Evolutionary conservation across 129 eudicot genomes (phyloP).

Genomic region (Deinandra increscens): DNA sequence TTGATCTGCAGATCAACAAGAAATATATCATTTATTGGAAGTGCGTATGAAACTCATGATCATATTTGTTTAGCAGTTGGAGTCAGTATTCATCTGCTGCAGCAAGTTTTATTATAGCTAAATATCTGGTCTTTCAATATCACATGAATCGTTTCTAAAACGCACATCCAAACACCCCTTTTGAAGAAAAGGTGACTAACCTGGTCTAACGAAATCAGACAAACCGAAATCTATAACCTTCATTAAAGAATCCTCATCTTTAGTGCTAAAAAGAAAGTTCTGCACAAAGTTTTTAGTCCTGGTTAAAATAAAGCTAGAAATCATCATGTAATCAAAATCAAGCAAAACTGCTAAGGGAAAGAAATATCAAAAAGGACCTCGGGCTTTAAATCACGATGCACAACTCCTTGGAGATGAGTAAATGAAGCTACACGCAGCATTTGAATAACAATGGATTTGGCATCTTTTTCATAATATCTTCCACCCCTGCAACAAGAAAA

Average conservation of each 20-base stretch:
- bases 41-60: not conserved
- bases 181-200: constrained; percentile 36
- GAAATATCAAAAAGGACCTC: constrained; percentile 51
- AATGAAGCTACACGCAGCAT: constrained; percentile 72
- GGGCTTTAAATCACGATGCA: constrained; percentile 97
- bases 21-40: not conserved
- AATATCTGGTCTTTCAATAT: not conserved
- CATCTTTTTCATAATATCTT: constrained; percentile 81
- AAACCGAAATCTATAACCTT: constrained; percentile 93
- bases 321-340: not conserved
- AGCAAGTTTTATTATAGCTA: no score
- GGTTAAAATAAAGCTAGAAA: constrained; percentile 8
- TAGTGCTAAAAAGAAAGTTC: constrained; percentile 92
- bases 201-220: constrained; percentile 84
- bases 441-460: constrained; percentile 73
- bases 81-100: no score
- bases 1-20: constrained; percentile 61
- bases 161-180: not conserved
- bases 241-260: constrained; percentile 74
- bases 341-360: not conserved
- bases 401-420: constrained; percentile 96
- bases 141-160: not conserved
- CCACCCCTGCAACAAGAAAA: constrained; percentile 69
- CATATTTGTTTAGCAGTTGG: no score
- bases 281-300: constrained; percentile 29